These are phyloP conservation scores for Gossypium gossypioides DNA, from an alignment of 441 rosid genomes.

Conservation along the genomic window DNA sequence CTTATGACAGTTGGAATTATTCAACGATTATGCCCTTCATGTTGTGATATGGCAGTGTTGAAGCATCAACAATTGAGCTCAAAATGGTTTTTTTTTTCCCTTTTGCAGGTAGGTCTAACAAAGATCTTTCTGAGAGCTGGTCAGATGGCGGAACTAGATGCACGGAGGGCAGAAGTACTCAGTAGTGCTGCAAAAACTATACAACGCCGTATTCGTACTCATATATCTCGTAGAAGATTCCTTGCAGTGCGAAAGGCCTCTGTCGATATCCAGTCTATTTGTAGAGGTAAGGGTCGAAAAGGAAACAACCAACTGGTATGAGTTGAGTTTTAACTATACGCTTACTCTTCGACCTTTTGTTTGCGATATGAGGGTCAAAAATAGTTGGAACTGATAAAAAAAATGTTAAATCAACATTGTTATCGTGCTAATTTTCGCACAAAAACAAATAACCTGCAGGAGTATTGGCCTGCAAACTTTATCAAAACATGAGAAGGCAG, in stretches of 20 bases:
- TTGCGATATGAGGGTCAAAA: background rate
- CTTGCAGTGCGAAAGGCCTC: conserved; percentile 58
- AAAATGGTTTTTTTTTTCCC: conserved; percentile 3
- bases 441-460: conserved; percentile 35
- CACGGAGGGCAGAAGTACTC: conserved; percentile 76
- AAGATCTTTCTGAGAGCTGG: conserved; percentile 95
- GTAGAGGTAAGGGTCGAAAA: conserved; percentile 54
- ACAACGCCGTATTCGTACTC: conserved; percentile 71
- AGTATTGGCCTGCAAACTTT: conserved; percentile 60
- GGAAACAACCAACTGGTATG: background rate
- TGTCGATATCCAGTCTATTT: conserved; percentile 49
- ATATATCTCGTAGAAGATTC: conserved; percentile 62
- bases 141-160: conserved; percentile 97
- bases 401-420: background rate
- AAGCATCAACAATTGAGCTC: conserved; percentile 18
- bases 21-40: background rate
- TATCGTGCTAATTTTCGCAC: conserved; percentile 1
- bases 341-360: background rate
- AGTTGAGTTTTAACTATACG: background rate
- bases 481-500: conserved; percentile 42
- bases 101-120: conserved; percentile 80
- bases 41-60: background rate
- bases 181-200: conserved; percentile 72
- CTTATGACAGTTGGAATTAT: background rate
- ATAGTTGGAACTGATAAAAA: background rate